Percentiles rank a stretch among this genome's conserved stretches.
These are phyloP conservation scores for Aspergillus quadrilineatus DNA, from an alignment of 2,329 filamentous ascomycete genomes.

Conservation along the genomic window DNA sequence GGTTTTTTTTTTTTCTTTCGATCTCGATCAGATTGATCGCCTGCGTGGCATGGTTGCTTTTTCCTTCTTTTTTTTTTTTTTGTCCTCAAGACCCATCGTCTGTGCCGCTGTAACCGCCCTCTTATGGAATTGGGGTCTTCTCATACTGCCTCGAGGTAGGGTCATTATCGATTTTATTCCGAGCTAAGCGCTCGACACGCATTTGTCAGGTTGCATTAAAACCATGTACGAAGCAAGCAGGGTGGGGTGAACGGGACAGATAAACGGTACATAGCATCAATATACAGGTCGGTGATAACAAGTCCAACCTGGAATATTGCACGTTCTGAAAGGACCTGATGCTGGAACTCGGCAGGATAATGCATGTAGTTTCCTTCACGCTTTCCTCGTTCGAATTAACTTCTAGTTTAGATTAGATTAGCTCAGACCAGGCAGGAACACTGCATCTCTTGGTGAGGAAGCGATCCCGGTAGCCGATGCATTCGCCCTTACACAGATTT, in stretches of 20 bases:
- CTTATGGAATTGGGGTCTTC: not conserved
- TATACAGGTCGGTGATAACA: too few species aligned
- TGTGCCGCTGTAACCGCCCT: slow-evolving; percentile 18
- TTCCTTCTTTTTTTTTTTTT: not conserved
- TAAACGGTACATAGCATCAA: too few species aligned
- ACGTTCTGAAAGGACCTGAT: not conserved
- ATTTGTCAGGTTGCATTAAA: not conserved
- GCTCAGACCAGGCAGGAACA: slow-evolving; percentile 6
- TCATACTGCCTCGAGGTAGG: not conserved
- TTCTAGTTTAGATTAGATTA: slow-evolving; percentile 12
- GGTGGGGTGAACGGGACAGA: not conserved
- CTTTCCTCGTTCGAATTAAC: not conserved
- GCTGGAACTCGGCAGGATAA: slow-evolving; percentile 4
- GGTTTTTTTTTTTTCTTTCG: not conserved
- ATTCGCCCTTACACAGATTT: slow-evolving; percentile 1
- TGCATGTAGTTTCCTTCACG: slow-evolving; percentile 13
- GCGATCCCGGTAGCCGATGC: slow-evolving; percentile 3
- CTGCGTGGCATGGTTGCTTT: slow-evolving; percentile 10
- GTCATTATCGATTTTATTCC: not conserved
- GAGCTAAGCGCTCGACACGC: slow-evolving; percentile 6
- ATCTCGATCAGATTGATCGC: slow-evolving; percentile 6
- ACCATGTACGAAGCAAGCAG: not conserved
- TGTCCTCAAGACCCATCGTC: not conserved
- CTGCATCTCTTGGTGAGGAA: slow-evolving; percentile 1
- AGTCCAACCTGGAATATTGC: not conserved